A percentile compares a stretch with the other conserved stretches of the same genome.
These are phyloP conservation scores for Sordaria brevicollis DNA, from an alignment of 495 filamentous ascomycete species.

Conservation along the genomic window DNA sequence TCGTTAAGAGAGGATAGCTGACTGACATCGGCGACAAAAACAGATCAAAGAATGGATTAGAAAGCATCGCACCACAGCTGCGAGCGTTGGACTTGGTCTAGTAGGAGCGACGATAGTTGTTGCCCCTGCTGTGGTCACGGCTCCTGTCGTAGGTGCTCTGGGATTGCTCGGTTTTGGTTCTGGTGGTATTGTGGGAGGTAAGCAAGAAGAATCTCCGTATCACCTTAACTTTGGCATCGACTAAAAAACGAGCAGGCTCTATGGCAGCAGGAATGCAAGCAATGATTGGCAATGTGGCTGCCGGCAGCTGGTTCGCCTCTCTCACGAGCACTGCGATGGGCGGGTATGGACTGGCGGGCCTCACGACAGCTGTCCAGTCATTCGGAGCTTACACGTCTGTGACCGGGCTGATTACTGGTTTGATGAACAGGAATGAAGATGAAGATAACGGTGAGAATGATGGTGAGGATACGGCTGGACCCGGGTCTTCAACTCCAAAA, in stretches of 20 bases:
- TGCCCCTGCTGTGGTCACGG: neutral
- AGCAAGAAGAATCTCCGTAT: neutral
- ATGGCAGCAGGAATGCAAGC: neutral
- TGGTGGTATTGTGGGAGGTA: conserved; percentile 4
- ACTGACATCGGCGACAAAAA: neutral
- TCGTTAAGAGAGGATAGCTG: neutral
- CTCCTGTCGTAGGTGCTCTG: neutral
- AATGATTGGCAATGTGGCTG: neutral
- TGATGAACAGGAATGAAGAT: neutral
- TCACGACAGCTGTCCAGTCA: neutral
- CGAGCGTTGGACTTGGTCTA: neutral
- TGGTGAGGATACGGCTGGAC: neutral
- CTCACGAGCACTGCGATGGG: neutral
- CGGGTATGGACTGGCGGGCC: neutral
- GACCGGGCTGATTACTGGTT: neutral
- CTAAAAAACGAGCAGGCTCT: neutral
- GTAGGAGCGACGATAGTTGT: neutral
- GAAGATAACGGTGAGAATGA: neutral
- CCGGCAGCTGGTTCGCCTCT: neutral
- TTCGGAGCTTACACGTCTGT: neutral
- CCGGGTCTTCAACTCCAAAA: neutral
- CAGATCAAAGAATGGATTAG: neutral
- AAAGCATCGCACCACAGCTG: neutral
- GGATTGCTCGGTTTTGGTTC: neutral
- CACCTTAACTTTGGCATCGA: neutral